Conservation (phyloP, 768 basidiomycete species). For the Russula foetens region DNA sequence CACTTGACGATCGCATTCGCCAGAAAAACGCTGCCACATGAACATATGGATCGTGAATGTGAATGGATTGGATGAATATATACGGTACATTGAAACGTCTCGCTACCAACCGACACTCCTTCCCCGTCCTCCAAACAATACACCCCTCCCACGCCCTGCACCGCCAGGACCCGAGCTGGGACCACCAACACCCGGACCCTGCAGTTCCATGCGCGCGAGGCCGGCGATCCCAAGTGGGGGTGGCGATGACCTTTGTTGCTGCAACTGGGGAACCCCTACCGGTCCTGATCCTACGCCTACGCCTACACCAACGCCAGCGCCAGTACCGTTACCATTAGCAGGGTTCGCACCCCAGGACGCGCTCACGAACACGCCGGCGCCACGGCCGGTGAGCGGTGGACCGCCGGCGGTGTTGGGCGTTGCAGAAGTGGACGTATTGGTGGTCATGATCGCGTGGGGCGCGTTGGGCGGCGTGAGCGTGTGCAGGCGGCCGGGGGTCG, state of each 20-base stretch:
- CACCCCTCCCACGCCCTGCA: slow-evolving; percentile 12
- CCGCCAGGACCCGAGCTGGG: not conserved
- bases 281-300: not conserved
- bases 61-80: not conserved
- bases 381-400: not conserved
- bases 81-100: not conserved
- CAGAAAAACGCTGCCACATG: not conserved
- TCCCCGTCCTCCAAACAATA: slow-evolving; percentile 17
- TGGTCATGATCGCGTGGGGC: slow-evolving; percentile 19
- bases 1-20: not conserved
- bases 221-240: slow-evolving; percentile 23
- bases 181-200: slow-evolving; percentile 8
- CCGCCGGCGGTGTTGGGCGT: slow-evolving; percentile 7
- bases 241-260: slow-evolving; percentile 27
- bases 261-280: slow-evolving; percentile 17
- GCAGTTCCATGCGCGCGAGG: slow-evolving; percentile 14
- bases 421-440: slow-evolving; percentile 9
- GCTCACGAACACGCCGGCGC: slow-evolving; percentile 11
- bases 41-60: not conserved
- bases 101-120: slow-evolving; percentile 16
- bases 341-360: slow-evolving; percentile 13
- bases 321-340: not conserved
- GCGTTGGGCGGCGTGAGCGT: slow-evolving; percentile 27
- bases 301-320: not conserved
- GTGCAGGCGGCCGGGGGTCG: slow-evolving; percentile 27